phyloP scores from a whole-genome alignment of 2,329 filamentous ascomycete genomes.

The Aureobasidium uvarum region DNA sequence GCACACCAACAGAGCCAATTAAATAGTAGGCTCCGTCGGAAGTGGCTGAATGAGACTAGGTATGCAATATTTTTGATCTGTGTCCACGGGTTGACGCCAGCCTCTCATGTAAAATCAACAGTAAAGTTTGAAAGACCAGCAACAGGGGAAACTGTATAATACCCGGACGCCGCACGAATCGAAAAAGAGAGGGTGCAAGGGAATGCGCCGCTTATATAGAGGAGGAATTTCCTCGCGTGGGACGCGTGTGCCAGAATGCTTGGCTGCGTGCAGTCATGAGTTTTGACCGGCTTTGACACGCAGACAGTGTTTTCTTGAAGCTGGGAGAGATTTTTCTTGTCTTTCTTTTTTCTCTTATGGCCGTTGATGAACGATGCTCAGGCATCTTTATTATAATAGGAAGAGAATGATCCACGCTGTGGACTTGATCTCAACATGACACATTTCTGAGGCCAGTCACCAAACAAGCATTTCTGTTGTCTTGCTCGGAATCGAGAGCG shows the following conservation, averaged over 20 bases:
- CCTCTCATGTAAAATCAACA: conserved; percentile 31
- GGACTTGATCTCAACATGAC: conserved; percentile 29
- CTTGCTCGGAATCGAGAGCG: neutral
- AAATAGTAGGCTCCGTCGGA: conserved; percentile 36
- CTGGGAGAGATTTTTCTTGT: neutral
- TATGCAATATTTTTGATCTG: conserved; percentile 40
- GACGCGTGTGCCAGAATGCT: neutral
- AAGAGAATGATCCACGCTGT: conserved; percentile 29
- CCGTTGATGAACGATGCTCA: conserved; percentile 29
- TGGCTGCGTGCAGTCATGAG: neutral
- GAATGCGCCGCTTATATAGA: conserved; percentile 22
- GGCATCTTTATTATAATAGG: conserved; percentile 29
- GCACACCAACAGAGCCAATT: conserved; percentile 40
- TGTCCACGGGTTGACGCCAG: conserved; percentile 38
- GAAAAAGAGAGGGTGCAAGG: conserved; percentile 28
- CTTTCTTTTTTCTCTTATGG: conserved; percentile 25
- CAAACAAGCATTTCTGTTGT: neutral
- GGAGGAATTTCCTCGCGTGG: neutral
- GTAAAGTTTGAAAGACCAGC: conserved; percentile 34
- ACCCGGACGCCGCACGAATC: conserved; percentile 39
- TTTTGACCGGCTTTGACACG: neutral
- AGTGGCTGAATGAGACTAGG: conserved; percentile 34
- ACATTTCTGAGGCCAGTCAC: conserved; percentile 29
- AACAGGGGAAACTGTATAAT: conserved; percentile 38
- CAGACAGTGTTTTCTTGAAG: neutral